Evolutionary conservation across 345 rosid genomes (phyloP).

Genomic region (Aquilaria yunnanensis): DNA sequence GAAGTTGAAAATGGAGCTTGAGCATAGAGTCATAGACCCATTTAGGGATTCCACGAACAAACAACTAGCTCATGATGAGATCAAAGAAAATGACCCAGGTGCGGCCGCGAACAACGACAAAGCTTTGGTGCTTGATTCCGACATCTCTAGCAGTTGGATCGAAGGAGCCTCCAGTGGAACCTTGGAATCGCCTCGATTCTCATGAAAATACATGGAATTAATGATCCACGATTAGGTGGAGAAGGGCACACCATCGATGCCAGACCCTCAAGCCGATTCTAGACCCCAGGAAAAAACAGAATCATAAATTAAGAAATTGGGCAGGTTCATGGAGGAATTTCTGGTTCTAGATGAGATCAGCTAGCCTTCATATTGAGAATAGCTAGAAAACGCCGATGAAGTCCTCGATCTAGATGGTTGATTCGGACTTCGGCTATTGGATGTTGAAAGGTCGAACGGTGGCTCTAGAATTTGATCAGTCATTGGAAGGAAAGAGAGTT

Average conservation of each 20-base stretch:
- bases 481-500: too few species aligned
- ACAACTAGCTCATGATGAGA: not conserved
- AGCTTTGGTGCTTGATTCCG: constrained; percentile 23
- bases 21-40: not conserved
- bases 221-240: constrained; percentile 39
- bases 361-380: constrained; percentile 15
- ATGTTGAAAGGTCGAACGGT: not conserved
- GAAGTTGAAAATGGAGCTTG: not conserved
- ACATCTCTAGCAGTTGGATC: constrained; percentile 3
- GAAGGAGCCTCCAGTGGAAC: constrained; percentile 6
- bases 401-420: constrained; percentile 10
- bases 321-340: constrained; percentile 6
- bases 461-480: too few species aligned
- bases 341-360: constrained; percentile 19
- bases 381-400: constrained; percentile 18
- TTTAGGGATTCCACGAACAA: too few species aligned
- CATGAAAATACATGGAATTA: constrained; percentile 26
- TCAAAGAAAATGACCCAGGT: not conserved
- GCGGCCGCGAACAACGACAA: constrained; percentile 39
- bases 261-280: constrained; percentile 26
- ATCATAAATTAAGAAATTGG: constrained; percentile 28
- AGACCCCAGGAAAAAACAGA: constrained; percentile 37
- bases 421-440: constrained; percentile 29
- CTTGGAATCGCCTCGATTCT: constrained; percentile 12
- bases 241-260: constrained; percentile 25